phyloP scores from a whole-genome alignment of 116 monocot species.

The Papilionanthe hybrid region DNA sequence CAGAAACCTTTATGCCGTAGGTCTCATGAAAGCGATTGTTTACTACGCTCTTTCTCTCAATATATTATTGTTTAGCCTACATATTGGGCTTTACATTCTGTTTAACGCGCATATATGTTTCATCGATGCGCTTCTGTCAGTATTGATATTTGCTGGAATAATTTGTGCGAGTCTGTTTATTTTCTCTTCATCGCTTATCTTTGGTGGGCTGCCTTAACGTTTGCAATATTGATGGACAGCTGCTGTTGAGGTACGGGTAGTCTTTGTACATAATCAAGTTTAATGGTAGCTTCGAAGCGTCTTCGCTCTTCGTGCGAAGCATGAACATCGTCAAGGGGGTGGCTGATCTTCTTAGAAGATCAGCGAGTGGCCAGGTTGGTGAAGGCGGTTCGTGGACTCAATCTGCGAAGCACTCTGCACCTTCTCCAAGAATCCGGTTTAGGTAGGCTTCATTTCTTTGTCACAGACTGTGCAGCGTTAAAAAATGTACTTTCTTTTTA shows the following conservation, averaged over 20 bases:
- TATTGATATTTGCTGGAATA: no score
- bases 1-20: background rate
- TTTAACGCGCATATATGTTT: no score
- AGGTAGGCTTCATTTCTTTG: constrained; percentile 28
- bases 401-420: constrained; percentile 55
- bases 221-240: background rate
- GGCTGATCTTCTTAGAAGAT: constrained; percentile 80
- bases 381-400: constrained; percentile 32
- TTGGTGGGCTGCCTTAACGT: background rate
- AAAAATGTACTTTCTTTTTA: background rate
- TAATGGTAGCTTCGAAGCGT: background rate
- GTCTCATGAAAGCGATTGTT: background rate
- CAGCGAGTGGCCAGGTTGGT: constrained; percentile 54
- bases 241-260: background rate
- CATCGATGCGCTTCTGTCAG: no score
- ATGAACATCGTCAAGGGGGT: constrained; percentile 94
- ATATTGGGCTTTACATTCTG: no score
- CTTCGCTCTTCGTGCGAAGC: background rate
- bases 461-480: background rate
- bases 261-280: background rate
- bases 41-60: background rate
- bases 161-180: no score
- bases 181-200: no score
- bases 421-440: constrained; percentile 55
- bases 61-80: background rate